phyloP scores from a whole-genome alignment of 129 eudicot genomes.

The Sambucus nigra region DNA sequence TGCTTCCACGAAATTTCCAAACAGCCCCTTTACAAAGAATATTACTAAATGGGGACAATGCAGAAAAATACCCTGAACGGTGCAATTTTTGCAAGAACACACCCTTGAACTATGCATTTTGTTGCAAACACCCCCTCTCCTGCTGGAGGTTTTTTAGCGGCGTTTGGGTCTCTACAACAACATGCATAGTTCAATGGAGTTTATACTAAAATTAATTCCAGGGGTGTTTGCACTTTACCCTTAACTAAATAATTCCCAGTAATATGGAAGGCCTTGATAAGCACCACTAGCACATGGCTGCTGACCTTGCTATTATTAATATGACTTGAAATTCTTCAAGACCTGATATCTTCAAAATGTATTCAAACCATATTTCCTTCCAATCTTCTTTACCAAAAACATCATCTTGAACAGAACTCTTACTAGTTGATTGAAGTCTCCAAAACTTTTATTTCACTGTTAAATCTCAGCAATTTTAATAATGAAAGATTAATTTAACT shows the following conservation, averaged over 20 bases:
- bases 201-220: too few species aligned
- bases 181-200: too few species aligned
- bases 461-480: slow-evolving; percentile 55
- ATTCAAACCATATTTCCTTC: slow-evolving; percentile 60
- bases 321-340: slow-evolving; percentile 94
- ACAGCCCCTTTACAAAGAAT: too few species aligned
- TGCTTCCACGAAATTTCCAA: slow-evolving; percentile 12
- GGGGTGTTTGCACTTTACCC: too few species aligned
- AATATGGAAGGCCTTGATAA: slow-evolving; percentile 30
- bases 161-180: too few species aligned
- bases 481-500: slow-evolving; percentile 20
- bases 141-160: too few species aligned
- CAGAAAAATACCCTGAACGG: too few species aligned
- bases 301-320: slow-evolving; percentile 47
- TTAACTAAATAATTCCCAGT: slow-evolving; percentile 8
- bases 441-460: slow-evolving; percentile 68
- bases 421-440: slow-evolving; percentile 57
- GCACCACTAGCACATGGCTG: slow-evolving; percentile 37
- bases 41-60: too few species aligned
- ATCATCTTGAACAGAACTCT: slow-evolving; percentile 78
- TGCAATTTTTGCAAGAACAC: too few species aligned
- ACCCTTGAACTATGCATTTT: too few species aligned
- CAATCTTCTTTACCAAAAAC: slow-evolving; percentile 76
- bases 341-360: slow-evolving; percentile 86
- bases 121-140: too few species aligned